Conservation (phyloP, 805 yeast species). For the Suhomyces canberraensis region DNA sequence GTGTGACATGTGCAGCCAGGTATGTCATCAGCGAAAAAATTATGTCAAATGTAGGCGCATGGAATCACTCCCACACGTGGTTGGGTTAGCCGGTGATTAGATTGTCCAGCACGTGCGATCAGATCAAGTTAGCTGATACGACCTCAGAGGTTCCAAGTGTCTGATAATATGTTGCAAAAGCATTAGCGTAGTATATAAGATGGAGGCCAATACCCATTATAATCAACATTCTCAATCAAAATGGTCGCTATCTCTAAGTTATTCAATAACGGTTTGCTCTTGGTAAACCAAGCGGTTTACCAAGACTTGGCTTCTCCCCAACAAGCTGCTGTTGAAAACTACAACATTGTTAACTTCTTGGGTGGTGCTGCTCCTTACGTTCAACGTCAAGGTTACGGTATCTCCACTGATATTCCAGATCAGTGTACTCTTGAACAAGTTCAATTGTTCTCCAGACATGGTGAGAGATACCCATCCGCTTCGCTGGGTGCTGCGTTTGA, state of each 20-base stretch:
- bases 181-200: too few species aligned
- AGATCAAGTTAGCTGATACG: too few species aligned
- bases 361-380: constrained; percentile 61
- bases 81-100: too few species aligned
- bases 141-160: too few species aligned
- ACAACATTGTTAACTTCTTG: constrained; percentile 46
- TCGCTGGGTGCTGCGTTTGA: constrained; percentile 26
- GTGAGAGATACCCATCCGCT: constrained; percentile 67
- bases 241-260: constrained; percentile 32
- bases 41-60: too few species aligned
- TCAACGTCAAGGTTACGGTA: constrained; percentile 51
- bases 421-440: constrained; percentile 62
- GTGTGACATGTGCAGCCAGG: too few species aligned
- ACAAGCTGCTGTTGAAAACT: constrained; percentile 41
- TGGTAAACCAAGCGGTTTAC: constrained; percentile 24
- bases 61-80: too few species aligned
- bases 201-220: too few species aligned
- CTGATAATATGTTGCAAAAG: too few species aligned
- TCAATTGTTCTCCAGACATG: constrained; percentile 72
- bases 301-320: constrained; percentile 37
- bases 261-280: constrained; percentile 27
- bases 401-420: constrained; percentile 46
- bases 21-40: too few species aligned
- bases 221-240: too few species aligned
- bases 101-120: too few species aligned